Conservation (phyloP, 352 stramenopile genomes). For the Phytophthora citrophthora region DNA sequence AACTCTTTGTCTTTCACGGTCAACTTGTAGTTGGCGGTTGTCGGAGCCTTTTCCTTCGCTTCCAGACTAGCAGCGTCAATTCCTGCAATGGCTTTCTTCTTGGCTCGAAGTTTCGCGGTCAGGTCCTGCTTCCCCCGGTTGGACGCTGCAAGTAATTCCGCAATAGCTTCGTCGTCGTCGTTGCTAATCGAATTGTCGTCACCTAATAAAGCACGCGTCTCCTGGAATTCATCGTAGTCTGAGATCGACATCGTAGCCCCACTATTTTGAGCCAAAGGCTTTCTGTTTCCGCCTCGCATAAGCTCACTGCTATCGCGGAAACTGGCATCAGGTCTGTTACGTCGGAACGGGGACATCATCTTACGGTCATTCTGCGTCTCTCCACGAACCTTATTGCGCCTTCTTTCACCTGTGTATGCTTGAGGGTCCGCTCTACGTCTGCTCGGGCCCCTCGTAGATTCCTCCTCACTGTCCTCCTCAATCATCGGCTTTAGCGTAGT, state of each 20-base stretch:
- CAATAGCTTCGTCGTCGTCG: slow-evolving; percentile 31
- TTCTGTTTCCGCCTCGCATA: slow-evolving; percentile 5
- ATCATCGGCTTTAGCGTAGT: slow-evolving; percentile 34
- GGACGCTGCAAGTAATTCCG: slow-evolving; percentile 35
- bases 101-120: slow-evolving; percentile 26
- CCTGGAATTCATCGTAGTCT: slow-evolving; percentile 36
- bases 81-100: slow-evolving; percentile 37
- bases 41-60: slow-evolving; percentile 26
- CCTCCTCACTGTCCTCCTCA: slow-evolving; percentile 35
- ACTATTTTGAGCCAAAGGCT: slow-evolving; percentile 30
- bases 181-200: slow-evolving; percentile 25
- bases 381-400: slow-evolving; percentile 24
- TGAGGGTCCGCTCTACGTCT: slow-evolving; percentile 26
- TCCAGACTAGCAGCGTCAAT: slow-evolving; percentile 34
- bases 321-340: slow-evolving; percentile 13
- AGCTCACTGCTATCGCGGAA: slow-evolving; percentile 24
- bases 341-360: slow-evolving; percentile 16
- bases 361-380: slow-evolving; percentile 9
- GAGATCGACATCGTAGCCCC: slow-evolving; percentile 32
- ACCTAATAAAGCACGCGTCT: slow-evolving; percentile 28
- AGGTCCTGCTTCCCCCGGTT: slow-evolving; percentile 27
- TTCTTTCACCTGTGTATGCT: slow-evolving; percentile 13
- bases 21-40: slow-evolving; percentile 41
- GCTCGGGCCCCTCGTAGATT: slow-evolving; percentile 17
- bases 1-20: slow-evolving; percentile 39